Percentiles rank a stretch among this genome's conserved stretches.
Evolutionary conservation across 106 monocot species (phyloP).

Genomic region (Ottelia alismoides): DNA sequence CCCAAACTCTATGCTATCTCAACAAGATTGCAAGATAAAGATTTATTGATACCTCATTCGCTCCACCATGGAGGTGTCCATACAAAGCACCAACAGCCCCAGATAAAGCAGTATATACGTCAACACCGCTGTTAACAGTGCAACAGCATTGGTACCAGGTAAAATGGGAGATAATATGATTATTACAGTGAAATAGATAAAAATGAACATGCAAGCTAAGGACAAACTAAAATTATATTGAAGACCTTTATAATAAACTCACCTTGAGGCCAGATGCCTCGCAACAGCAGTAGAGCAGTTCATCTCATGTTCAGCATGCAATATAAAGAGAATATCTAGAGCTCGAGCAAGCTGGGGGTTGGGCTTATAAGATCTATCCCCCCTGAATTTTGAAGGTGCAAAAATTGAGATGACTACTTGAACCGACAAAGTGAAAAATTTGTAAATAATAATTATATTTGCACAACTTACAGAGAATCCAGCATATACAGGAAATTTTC

Average conservation of each 20-base stretch:
- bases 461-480: conserved; percentile 80
- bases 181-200: no score
- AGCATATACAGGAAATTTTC: conserved; percentile 95
- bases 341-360: conserved; percentile 75
- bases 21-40: no score
- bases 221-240: no score
- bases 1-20: no score
- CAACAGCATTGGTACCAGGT: no score
- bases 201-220: no score
- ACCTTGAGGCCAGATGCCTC: conserved; percentile 93
- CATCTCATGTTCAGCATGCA: conserved; percentile 97
- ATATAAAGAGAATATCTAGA: conserved; percentile 73
- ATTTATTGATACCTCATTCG: conserved; percentile 98
- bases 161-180: no score
- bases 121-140: conserved; percentile 75
- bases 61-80: conserved; percentile 94
- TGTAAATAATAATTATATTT: no score
- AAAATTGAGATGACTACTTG: background rate
- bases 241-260: conserved; percentile 4
- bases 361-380: conserved; percentile 66
- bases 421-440: background rate
- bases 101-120: conserved; percentile 90
- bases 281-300: conserved; percentile 94
- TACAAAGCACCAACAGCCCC: conserved; percentile 92
- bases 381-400: conserved; percentile 34